Percentiles rank a stretch among this genome's conserved stretches.
phyloP scores from a whole-genome alignment of 345 rosid species.

The Boechera retrofracta region DNA sequence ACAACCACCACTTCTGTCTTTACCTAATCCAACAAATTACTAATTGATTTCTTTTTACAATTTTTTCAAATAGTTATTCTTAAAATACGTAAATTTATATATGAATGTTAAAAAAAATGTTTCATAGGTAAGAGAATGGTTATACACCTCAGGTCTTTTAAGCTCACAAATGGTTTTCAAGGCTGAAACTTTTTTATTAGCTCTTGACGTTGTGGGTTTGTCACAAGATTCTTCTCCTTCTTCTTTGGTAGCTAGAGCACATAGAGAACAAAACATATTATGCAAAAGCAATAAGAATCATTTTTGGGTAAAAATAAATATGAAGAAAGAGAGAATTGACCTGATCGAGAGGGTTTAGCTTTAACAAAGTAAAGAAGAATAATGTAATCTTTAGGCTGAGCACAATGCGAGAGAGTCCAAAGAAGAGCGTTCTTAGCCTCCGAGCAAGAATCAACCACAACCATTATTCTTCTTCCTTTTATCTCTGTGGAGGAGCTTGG shows the following conservation, averaged over 20 bases:
- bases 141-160: slow-evolving; percentile 74
- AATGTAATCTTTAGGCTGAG: slow-evolving; percentile 72
- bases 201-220: slow-evolving; percentile 57
- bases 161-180: slow-evolving; percentile 66
- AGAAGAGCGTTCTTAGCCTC: slow-evolving; percentile 85
- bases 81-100: too few species aligned
- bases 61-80: too few species aligned
- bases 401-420: slow-evolving; percentile 90
- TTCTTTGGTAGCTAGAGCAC: slow-evolving; percentile 8
- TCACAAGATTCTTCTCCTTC: slow-evolving; percentile 43
- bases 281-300: slow-evolving; percentile 2
- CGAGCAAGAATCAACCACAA: slow-evolving; percentile 77
- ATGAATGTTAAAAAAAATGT: too few species aligned
- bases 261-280: slow-evolving; percentile 11
- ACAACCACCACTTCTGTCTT: slow-evolving; percentile 65
- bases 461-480: slow-evolving; percentile 75
- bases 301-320: not conserved
- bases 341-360: slow-evolving; percentile 40
- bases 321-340: slow-evolving; percentile 7
- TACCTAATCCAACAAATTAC: slow-evolving; percentile 50
- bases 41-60: not conserved
- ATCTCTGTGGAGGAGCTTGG: slow-evolving; percentile 28
- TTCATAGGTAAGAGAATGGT: too few species aligned
- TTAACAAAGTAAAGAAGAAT: slow-evolving; percentile 73
- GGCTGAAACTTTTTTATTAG: slow-evolving; percentile 54